Evolutionary conservation across 208 protist species (phyloP).

Genomic region (Angomonas deanei): DNA sequence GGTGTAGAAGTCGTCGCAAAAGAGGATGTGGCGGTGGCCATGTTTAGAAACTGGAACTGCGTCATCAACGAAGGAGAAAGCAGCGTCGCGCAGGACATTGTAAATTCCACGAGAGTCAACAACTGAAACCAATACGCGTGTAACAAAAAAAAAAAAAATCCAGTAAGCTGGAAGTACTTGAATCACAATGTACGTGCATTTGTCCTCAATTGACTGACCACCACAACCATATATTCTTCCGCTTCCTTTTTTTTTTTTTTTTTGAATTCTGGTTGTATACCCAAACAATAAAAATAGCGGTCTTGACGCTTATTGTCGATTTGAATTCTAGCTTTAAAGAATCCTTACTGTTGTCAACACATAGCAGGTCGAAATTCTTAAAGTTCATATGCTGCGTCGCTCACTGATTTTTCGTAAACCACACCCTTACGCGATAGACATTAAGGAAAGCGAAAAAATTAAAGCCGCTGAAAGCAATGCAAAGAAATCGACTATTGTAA

Average conservation of each 20-base stretch:
- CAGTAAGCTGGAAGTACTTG: no score
- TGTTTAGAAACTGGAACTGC: not conserved
- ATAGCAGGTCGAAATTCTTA: no score
- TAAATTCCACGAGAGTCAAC: not conserved
- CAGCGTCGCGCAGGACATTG: not conserved
- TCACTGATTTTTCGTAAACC: not conserved
- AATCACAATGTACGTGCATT: not conserved
- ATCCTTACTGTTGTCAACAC: not conserved
- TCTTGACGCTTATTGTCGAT: not conserved
- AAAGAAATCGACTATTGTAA: not conserved
- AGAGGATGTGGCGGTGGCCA: not conserved
- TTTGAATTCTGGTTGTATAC: not conserved
- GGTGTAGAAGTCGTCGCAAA: not conserved
- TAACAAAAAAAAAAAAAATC: not conserved
- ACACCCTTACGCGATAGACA: constrained; percentile 1
- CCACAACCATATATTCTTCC: not conserved
- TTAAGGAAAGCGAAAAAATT: not conserved
- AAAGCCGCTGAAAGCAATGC: not conserved
- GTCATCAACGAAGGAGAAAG: not conserved
- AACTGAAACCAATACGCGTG: not conserved
- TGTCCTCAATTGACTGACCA: not conserved
- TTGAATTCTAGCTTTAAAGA: not conserved
- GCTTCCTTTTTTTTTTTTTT: not conserved
- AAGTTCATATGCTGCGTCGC: no score
- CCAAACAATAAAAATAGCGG: constrained; percentile 1